These are phyloP conservation scores for Picea abies DNA, from an alignment of 83 land plant genomes.

Conservation along the genomic window DNA sequence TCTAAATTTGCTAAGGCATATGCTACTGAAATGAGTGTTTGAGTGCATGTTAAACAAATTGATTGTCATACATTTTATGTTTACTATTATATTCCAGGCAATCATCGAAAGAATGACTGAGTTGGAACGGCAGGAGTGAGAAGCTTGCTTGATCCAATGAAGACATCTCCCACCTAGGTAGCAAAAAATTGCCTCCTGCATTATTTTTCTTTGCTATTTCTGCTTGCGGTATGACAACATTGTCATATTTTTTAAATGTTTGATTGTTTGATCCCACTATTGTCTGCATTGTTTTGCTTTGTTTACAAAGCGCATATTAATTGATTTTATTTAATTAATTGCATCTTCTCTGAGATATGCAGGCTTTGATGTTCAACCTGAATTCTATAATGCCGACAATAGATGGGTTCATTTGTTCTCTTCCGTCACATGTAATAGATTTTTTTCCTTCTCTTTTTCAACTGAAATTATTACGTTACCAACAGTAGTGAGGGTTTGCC, in stretches of 20 bases:
- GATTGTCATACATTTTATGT: background rate
- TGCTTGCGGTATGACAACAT: background rate
- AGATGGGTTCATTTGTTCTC: background rate
- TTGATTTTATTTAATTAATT: background rate
- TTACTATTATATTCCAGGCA: slow-evolving; percentile 62
- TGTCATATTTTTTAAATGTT: background rate
- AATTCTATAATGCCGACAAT: background rate
- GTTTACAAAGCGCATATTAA: background rate
- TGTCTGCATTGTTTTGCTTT: too few species aligned
- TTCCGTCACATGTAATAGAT: background rate
- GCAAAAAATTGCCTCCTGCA: background rate
- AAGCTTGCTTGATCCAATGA: background rate
- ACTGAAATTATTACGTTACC: background rate
- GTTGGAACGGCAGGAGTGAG: slow-evolving; percentile 89
- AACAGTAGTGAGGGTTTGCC: background rate
- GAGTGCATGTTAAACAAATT: background rate
- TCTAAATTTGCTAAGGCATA: background rate
- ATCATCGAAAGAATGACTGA: slow-evolving; percentile 98
- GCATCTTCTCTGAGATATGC: slow-evolving; percentile 1
- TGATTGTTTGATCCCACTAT: background rate
- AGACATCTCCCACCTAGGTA: background rate
- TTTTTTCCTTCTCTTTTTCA: background rate
- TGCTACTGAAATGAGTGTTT: background rate
- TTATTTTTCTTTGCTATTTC: background rate
- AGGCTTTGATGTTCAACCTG: background rate